These are phyloP conservation scores for Exserohilum rostratum DNA, from an alignment of 2,329 filamentous ascomycete species.

Conservation along the genomic window DNA sequence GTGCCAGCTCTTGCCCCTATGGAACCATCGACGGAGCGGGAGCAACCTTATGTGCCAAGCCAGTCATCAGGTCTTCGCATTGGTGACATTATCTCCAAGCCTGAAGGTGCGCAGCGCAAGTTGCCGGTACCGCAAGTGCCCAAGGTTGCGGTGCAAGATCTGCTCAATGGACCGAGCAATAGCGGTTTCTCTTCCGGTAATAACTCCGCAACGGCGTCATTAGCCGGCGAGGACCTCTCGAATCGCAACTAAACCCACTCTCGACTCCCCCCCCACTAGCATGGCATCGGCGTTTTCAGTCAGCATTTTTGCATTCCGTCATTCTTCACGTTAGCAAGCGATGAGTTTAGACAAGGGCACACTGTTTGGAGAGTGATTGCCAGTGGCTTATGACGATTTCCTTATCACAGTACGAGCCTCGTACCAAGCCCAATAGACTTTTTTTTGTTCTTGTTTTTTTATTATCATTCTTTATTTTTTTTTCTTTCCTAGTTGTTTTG, in stretches of 20 bases:
- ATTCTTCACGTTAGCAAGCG: slow-evolving; percentile 43
- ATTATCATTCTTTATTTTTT: slow-evolving; percentile 12
- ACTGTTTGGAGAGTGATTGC: slow-evolving; percentile 32
- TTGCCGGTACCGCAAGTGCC: slow-evolving; percentile 89
- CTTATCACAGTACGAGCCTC: slow-evolving; percentile 20
- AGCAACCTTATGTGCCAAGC: slow-evolving; percentile 64
- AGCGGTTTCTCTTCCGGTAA: slow-evolving; percentile 75
- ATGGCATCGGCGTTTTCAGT: slow-evolving; percentile 40
- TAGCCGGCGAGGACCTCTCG: slow-evolving; percentile 64
- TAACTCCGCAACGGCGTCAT: slow-evolving; percentile 77
- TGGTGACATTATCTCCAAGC: slow-evolving; percentile 88
- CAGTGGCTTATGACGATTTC: slow-evolving; percentile 39
- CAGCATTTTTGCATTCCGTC: slow-evolving; percentile 39
- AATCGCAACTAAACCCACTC: slow-evolving; percentile 40
- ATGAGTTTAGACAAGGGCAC: slow-evolving; percentile 40
- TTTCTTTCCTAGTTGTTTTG: slow-evolving; percentile 36
- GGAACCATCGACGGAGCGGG: slow-evolving; percentile 68
- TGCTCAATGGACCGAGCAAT: slow-evolving; percentile 65
- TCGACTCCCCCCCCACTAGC: slow-evolving; percentile 22
- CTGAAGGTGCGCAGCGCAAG: slow-evolving; percentile 87
- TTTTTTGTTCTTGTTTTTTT: slow-evolving; percentile 22
- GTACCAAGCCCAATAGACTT: slow-evolving; percentile 30
- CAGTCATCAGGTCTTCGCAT: slow-evolving; percentile 74
- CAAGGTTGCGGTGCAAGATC: slow-evolving; percentile 85
- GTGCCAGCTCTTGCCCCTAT: slow-evolving; percentile 72